Conservation (phyloP, 2,329 filamentous ascomycete species). For the Sclerotiophoma versabilis region DNA sequence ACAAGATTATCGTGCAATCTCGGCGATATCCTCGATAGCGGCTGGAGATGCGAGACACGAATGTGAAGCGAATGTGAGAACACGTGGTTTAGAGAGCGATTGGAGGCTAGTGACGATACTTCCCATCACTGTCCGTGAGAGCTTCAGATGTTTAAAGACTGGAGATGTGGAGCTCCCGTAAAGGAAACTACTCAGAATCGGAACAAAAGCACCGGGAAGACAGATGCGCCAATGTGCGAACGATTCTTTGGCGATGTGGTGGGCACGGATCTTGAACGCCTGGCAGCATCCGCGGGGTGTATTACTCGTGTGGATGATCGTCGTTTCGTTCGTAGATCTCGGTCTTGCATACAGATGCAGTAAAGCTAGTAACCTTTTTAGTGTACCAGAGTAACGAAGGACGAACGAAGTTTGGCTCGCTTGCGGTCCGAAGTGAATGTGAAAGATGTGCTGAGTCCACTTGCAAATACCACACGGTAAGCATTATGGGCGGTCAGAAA, state of each 20-base stretch:
- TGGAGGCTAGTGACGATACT: slow-evolving; percentile 8
- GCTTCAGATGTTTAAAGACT: background rate
- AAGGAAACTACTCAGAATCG: slow-evolving; percentile 3
- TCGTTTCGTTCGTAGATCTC: slow-evolving; percentile 8
- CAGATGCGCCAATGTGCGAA: background rate
- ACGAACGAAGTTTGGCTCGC: background rate
- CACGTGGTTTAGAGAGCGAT: slow-evolving; percentile 2
- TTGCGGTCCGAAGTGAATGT: slow-evolving; percentile 1
- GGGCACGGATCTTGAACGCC: background rate
- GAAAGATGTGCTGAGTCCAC: background rate
- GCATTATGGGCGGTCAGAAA: background rate
- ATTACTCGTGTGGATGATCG: slow-evolving; percentile 1
- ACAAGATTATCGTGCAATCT: background rate
- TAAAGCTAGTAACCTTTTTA: background rate
- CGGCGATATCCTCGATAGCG: background rate
- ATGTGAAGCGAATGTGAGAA: slow-evolving; percentile 2
- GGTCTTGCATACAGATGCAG: background rate
- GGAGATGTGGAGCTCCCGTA: slow-evolving; percentile 1
- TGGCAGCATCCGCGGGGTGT: background rate
- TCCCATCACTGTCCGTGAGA: slow-evolving; percentile 8
- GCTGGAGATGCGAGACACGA: background rate
- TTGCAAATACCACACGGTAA: background rate
- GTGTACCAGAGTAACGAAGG: slow-evolving; percentile 6
- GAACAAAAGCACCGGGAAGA: background rate
- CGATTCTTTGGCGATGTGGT: background rate